Base-by-base conservation (phyloP, 306 rosid genomes). In the Castanea mollissima region DNA sequence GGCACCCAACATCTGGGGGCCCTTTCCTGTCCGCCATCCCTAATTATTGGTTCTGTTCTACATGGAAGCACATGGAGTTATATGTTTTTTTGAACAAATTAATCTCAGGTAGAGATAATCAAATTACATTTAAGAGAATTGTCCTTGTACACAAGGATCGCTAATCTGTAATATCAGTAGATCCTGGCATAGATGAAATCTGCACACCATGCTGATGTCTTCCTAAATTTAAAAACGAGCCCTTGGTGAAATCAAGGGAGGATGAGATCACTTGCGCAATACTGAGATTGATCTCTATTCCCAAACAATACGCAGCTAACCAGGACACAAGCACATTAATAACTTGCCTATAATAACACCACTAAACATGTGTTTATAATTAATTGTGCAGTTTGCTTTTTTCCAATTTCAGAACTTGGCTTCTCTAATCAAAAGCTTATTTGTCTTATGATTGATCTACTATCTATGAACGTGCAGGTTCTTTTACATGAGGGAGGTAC, bases 401-500 rank as follows among this genome's bases (percentile, higher is more conserved):
- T 35, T 64, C 25, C 58, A 11, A 16, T 63, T 46, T 25, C 32
- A 25, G 27, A 64, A 55, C 27, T 71, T 75, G 71, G 35, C 46
- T 64, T 20, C 49, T 58, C 34, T 4, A 21, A 31, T 12, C 54
- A 11, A 49, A 41, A 32, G 16, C 27, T 21, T 72, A 64, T 46
- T 51, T 6, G 46, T 72, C 56, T 54, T 41, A 23, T 80, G 62
- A 44, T 84, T 41, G 69, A 38, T 76, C 56, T 74, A 29, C 23
- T 46, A 34, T 69, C 69, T 76, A n/a, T 73, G 57, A 83, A 79
- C 59, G 54, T 84, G 84, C 90, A 95, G 98, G 99, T 95, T 74
- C 99, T 93, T 71, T 88, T 93, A 76, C 99, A 95, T 23, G 99
- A 95, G 86, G 99, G 97, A 14, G 99, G 99, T 76, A 89, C 99